Conservation (phyloP, 2,329 filamentous ascomycete genomes). For the Pestalotiopsis sp. region DNA sequence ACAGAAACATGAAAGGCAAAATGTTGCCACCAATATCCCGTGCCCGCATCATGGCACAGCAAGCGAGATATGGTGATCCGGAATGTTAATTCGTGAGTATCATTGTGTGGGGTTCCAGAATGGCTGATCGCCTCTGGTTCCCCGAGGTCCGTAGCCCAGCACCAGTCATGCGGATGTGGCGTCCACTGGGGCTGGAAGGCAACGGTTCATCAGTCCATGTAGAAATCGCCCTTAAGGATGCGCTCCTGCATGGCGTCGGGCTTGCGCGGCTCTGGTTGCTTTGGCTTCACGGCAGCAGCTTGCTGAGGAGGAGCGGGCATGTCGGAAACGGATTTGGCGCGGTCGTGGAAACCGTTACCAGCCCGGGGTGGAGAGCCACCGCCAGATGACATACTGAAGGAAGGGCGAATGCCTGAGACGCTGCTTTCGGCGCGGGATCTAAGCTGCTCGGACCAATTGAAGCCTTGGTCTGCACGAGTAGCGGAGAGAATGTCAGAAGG, state of each 20-base stretch:
- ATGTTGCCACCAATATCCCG: not conserved
- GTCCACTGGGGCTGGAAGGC: not conserved
- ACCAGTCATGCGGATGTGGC: not conserved
- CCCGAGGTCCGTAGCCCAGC: not conserved
- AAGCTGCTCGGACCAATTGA: slow-evolving; percentile 97
- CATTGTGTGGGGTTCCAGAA: not conserved
- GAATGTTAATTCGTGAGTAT: not conserved
- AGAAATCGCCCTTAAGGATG: slow-evolving; percentile 96
- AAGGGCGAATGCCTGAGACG: slow-evolving; percentile 56
- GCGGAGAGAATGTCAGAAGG: slow-evolving; percentile 64
- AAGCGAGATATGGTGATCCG: not conserved
- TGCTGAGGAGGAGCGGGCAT: slow-evolving; percentile 59
- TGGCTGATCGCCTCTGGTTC: not conserved
- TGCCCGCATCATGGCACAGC: not conserved
- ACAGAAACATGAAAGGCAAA: slow-evolving; percentile 19
- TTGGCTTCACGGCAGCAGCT: slow-evolving; percentile 45
- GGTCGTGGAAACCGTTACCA: slow-evolving; percentile 52
- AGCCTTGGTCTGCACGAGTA: slow-evolving; percentile 79
- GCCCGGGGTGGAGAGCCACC: slow-evolving; percentile 43
- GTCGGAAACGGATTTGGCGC: slow-evolving; percentile 69
- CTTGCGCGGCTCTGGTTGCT: slow-evolving; percentile 58
- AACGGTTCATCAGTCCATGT: slow-evolving; percentile 76
- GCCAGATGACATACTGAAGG: slow-evolving; percentile 47
- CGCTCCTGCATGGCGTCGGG: slow-evolving; percentile 96
- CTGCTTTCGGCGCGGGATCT: slow-evolving; percentile 87